Percentiles rank a stretch among this genome's conserved stretches.
These are phyloP conservation scores for Sugiyamaella boreocaroliniensis DNA, from an alignment of 805 yeast genomes.

Conservation along the genomic window DNA sequence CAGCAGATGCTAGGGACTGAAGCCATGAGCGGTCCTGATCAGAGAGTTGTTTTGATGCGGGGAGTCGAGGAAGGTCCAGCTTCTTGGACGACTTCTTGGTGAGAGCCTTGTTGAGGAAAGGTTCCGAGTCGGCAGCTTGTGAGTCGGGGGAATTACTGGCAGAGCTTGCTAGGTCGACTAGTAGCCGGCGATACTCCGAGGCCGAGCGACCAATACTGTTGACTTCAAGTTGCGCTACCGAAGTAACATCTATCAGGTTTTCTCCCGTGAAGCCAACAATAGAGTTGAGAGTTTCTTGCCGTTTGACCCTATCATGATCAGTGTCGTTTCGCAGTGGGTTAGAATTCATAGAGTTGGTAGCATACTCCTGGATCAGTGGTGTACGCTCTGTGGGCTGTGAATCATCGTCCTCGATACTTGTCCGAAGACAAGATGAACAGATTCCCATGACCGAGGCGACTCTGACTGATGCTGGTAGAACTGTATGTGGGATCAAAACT, in stretches of 20 bases:
- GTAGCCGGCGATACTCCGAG: slow-evolving; percentile 11
- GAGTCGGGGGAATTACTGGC: not conserved
- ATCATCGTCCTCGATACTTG: slow-evolving; percentile 2
- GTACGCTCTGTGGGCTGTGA: slow-evolving; percentile 2
- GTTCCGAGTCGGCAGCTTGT: not conserved
- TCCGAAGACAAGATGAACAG: slow-evolving; percentile 17
- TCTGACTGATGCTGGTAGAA: too few species aligned
- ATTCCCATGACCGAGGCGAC: slow-evolving; percentile 13
- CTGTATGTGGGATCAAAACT: not conserved
- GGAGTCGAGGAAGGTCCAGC: not conserved
- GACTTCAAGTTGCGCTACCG: slow-evolving; percentile 17
- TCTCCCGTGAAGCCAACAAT: slow-evolving; percentile 18
- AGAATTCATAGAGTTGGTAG: slow-evolving; percentile 1
- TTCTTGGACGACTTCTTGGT: not conserved
- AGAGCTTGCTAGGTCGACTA: not conserved
- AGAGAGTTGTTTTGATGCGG: not conserved
- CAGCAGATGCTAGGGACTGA: slow-evolving; percentile 10
- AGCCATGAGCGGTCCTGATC: slow-evolving; percentile 14
- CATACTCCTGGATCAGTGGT: slow-evolving; percentile 9
- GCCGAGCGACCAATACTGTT: slow-evolving; percentile 13
- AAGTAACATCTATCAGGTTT: slow-evolving; percentile 18
- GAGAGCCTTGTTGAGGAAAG: not conserved
- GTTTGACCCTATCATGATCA: slow-evolving; percentile 4
- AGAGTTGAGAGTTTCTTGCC: slow-evolving; percentile 14
- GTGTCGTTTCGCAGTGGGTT: not conserved